Evolutionary conservation across 768 basidiomycete species (phyloP), one percentile per base, ranked within the genome.

Genomic region (Xanthoconium purpureum): DNA sequence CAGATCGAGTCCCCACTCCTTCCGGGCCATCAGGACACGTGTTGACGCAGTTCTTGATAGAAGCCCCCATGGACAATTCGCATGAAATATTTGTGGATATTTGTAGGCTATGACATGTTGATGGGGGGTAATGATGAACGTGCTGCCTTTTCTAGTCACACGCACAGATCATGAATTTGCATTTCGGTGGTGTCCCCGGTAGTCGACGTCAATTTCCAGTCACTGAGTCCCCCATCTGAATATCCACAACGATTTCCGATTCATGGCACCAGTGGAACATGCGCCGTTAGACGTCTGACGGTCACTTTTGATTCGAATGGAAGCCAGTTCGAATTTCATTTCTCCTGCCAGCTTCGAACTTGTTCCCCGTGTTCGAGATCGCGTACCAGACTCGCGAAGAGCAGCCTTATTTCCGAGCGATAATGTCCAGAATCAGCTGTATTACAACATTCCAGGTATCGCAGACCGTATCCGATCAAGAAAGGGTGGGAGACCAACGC

Each of bases 381-480:
- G 29, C 5, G 39, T 8, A 20, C 29, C 18, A 32, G 36, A 32
- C 33, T 18, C 24, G n/a, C 5, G 33, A 47, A 15, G 36, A 38
- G 5, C 39, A 37, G 24, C 28, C 40, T 52, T 33, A 62, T 65
- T 65, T 64, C 60, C 63, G 57, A 56, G 55, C 17, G 28, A 37
- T 40, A 43, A 51, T 29, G 63, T 71, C 71, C 69, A 69, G 62
- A 65, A 65, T 61, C 59, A 60, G 59, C 52, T 73, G 67, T 71
- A 71, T 69, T 71, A 71, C 71, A 71, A 71, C 69, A 73, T 67
- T 57, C 65, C 71, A 71, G 70, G 70, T 73, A 71, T 71, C 59
- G 67, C 71, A 69, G 67, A 58, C 65, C 57, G 55, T 60, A 67
- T 72, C 62, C 63, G 61, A 71, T 59, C 69, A 69, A 65, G 60